Percentiles rank a stretch among this genome's conserved stretches.
Evolutionary conservation across 352 stramenopile genomes (phyloP).

Genomic region (Globisporangium cederbergense): DNA sequence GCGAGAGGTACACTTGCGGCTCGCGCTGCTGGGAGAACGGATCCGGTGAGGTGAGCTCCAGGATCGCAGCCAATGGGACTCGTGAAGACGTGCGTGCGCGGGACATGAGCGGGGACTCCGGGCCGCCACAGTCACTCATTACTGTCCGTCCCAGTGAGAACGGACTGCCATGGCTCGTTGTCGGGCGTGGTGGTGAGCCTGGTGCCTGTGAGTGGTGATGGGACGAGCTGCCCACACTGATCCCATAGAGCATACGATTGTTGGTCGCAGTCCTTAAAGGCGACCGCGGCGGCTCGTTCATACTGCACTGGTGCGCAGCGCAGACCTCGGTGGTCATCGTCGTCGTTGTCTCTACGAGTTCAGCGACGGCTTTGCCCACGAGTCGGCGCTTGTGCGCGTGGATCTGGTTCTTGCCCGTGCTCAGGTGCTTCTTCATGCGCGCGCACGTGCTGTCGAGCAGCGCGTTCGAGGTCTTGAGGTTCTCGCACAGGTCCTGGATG

Average conservation of each 20-base stretch:
- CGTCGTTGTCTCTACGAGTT: slow-evolving; percentile 17
- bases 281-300: neutral
- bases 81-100: slow-evolving; percentile 17
- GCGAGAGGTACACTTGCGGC: slow-evolving; percentile 27
- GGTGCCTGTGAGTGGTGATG: neutral
- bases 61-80: slow-evolving; percentile 24
- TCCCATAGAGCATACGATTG: slow-evolving; percentile 7
- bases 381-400: slow-evolving; percentile 46
- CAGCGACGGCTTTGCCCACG: slow-evolving; percentile 21
- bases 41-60: slow-evolving; percentile 14
- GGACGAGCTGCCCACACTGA: neutral
- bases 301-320: slow-evolving; percentile 6
- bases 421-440: slow-evolving; percentile 60
- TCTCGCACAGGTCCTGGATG: slow-evolving; percentile 58
- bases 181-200: neutral
- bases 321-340: slow-evolving; percentile 6
- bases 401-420: slow-evolving; percentile 43
- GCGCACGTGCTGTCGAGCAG: slow-evolving; percentile 49
- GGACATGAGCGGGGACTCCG: slow-evolving; percentile 6
- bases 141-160: neutral
- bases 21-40: neutral
- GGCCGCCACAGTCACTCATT: neutral
- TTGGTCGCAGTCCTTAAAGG: neutral
- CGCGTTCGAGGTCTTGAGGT: slow-evolving; percentile 49
- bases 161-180: neutral